These are phyloP conservation scores for Friedmanniomyces endolithicus DNA, from an alignment of 495 filamentous ascomycete genomes.

Conservation along the genomic window DNA sequence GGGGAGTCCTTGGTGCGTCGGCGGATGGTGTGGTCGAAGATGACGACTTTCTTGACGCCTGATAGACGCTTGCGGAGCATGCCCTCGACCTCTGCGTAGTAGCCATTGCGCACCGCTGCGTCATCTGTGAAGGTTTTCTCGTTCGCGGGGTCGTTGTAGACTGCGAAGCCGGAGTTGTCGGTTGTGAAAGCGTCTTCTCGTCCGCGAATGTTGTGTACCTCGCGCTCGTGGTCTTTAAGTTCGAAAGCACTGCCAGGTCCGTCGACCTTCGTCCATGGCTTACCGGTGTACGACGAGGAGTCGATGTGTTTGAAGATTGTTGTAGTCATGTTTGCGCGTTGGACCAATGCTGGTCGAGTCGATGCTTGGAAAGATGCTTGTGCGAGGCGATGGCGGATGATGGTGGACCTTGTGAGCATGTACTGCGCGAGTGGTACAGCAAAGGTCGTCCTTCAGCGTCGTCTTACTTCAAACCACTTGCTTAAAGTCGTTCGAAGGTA, in stretches of 20 bases:
- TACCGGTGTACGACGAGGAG: conserved; percentile 16
- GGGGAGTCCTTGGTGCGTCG: conserved; percentile 24
- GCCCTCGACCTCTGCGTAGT: conserved; percentile 28
- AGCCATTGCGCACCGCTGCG: conserved; percentile 20
- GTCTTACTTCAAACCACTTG: too few species aligned
- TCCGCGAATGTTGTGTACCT: conserved; percentile 25
- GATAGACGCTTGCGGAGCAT: conserved; percentile 20
- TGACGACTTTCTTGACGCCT: conserved; percentile 29
- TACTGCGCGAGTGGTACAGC: background rate
- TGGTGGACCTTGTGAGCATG: background rate
- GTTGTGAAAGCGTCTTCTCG: conserved; percentile 21
- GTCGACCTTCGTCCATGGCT: conserved; percentile 31
- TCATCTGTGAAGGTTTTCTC: conserved; percentile 28
- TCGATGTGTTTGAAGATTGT: conserved; percentile 31
- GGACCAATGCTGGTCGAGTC: background rate
- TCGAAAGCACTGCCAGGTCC: conserved; percentile 25
- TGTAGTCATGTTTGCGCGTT: conserved; percentile 26
- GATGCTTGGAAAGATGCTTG: background rate
- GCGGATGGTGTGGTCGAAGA: conserved; percentile 33
- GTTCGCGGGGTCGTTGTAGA: conserved; percentile 23
- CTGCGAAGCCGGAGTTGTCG: conserved; percentile 28
- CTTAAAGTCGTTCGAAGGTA: too few species aligned
- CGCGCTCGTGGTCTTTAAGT: conserved; percentile 17
- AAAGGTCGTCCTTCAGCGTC: too few species aligned
- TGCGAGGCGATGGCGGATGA: background rate